Conservation (phyloP, 495 filamentous ascomycete species). For the Penicillium alfredii region DNA sequence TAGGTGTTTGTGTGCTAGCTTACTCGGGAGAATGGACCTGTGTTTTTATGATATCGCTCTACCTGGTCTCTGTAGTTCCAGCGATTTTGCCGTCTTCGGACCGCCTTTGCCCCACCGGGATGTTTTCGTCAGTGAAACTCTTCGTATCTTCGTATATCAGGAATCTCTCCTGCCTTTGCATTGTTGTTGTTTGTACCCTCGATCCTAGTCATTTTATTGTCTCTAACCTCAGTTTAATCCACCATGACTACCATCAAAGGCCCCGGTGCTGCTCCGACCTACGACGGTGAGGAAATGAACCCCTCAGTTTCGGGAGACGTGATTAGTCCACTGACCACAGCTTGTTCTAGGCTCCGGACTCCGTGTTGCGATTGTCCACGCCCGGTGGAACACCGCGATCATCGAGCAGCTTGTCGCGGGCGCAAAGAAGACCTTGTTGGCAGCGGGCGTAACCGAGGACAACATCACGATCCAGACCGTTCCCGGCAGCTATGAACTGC, state of each 20-base stretch:
- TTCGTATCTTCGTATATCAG: too few relatives aligned
- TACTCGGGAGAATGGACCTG: conserved; percentile 17
- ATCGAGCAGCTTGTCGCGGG: conserved; percentile 78
- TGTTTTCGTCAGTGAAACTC: conserved; percentile 23
- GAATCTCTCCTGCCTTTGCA: too few relatives aligned
- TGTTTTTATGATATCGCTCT: conserved; percentile 3
- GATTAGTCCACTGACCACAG: not conserved
- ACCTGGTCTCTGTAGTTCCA: too few relatives aligned
- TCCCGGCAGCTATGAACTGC: conserved; percentile 90
- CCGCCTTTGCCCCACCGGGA: conserved; percentile 23
- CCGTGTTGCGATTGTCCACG: conserved; percentile 90
- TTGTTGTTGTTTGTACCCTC: too few relatives aligned
- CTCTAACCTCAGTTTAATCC: not conserved
- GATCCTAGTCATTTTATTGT: not conserved
- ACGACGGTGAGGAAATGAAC: conserved; percentile 39
- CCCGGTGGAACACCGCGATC: conserved; percentile 80
- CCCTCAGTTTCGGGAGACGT: too few relatives aligned
- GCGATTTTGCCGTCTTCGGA: conserved; percentile 18
- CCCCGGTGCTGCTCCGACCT: conserved; percentile 47
- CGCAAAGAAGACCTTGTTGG: conserved; percentile 53
- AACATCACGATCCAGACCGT: conserved; percentile 88
- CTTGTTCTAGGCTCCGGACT: conserved; percentile 60
- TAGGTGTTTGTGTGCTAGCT: conserved; percentile 17
- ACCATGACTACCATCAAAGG: conserved; percentile 50
- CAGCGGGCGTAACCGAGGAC: conserved; percentile 72